phyloP scores from a whole-genome alignment of 2,329 filamentous ascomycete species.

The Exophiala phaeomuriformis region DNA sequence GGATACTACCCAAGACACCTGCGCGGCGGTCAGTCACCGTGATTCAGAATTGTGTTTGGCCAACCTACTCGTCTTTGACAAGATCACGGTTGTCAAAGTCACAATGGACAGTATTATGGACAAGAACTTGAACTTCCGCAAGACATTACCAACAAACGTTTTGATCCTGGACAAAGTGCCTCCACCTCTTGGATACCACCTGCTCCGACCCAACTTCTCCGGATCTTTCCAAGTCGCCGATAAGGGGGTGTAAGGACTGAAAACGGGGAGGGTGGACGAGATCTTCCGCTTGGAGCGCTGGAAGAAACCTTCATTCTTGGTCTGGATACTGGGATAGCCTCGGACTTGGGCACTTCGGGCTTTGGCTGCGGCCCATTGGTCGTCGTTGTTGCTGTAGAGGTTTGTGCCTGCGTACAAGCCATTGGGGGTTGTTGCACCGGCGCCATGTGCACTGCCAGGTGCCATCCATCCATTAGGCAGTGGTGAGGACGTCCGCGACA shows the following conservation, averaged over 20 bases:
- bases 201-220: constrained; percentile 62
- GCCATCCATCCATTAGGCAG: constrained; percentile 79
- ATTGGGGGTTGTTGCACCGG: constrained; percentile 57
- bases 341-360: constrained; percentile 65
- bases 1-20: constrained; percentile 57
- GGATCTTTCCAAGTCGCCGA: constrained; percentile 60
- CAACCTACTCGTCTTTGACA: constrained; percentile 24
- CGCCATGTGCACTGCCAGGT: constrained; percentile 62
- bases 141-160: constrained; percentile 43
- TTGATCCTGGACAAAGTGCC: constrained; percentile 31
- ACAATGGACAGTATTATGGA: constrained; percentile 42
- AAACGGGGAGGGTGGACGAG: constrained; percentile 69
- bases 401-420: constrained; percentile 44
- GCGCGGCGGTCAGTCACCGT: constrained; percentile 27
- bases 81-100: constrained; percentile 20
- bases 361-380: constrained; percentile 78
- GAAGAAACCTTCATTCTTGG: constrained; percentile 80
- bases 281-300: constrained; percentile 73
- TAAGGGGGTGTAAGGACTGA: constrained; percentile 39
- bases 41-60: neutral
- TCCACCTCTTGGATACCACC: constrained; percentile 43
- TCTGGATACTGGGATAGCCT: constrained; percentile 71
- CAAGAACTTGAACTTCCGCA: constrained; percentile 57
- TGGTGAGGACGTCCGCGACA: constrained; percentile 83
- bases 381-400: constrained; percentile 46